phyloP scores from a whole-genome alignment of 305 asterid species.

The Caryopteris hybrid region DNA sequence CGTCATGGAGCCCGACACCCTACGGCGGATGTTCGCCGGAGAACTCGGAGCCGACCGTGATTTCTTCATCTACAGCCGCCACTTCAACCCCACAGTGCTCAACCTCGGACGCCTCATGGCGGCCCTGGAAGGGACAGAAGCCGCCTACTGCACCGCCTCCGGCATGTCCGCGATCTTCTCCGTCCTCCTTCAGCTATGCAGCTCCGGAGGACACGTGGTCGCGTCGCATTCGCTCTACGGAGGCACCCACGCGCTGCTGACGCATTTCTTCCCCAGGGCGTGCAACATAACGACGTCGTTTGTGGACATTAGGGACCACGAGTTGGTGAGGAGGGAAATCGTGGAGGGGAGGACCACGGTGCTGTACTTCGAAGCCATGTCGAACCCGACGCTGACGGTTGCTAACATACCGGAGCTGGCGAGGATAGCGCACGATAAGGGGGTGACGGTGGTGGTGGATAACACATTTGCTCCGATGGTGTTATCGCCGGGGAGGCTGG shows the following conservation, averaged over 20 bases:
- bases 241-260: conserved; percentile 74
- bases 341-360: conserved; percentile 64
- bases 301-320: conserved; percentile 56
- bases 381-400: conserved; percentile 75
- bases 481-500: conserved; percentile 71
- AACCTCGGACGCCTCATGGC: conserved; percentile 78
- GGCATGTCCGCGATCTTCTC: conserved; percentile 86
- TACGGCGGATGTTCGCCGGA: conserved; percentile 71
- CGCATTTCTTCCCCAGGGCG: conserved; percentile 65
- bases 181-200: conserved; percentile 69
- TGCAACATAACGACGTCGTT: conserved; percentile 73
- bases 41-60: conserved; percentile 74
- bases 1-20: conserved; percentile 88
- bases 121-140: conserved; percentile 80
- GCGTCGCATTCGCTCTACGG: conserved; percentile 73
- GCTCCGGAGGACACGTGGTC: conserved; percentile 72
- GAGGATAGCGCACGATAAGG: conserved; percentile 70
- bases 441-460: conserved; percentile 71
- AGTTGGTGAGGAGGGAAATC: conserved; percentile 49
- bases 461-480: conserved; percentile 89
- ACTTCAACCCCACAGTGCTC: conserved; percentile 84
- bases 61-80: conserved; percentile 84
- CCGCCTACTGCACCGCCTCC: conserved; percentile 87
- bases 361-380: conserved; percentile 62
- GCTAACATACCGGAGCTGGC: conserved; percentile 73